These are phyloP conservation scores for Candida koratica DNA, from an alignment of 805 yeast species.

Conservation along the genomic window DNA sequence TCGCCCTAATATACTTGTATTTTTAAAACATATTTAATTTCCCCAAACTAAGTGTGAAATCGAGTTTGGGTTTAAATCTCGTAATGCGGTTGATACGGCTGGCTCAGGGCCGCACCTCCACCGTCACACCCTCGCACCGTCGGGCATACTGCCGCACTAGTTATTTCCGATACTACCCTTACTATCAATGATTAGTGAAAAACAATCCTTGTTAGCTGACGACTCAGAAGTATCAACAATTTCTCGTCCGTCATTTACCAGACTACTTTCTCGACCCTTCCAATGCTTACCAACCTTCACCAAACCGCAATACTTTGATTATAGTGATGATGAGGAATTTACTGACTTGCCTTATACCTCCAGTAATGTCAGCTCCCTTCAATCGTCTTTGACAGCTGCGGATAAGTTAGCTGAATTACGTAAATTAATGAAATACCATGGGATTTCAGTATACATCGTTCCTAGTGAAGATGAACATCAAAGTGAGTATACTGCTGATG, in stretches of 20 bases:
- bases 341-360: slow-evolving; percentile 25
- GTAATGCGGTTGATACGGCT: no score
- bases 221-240: slow-evolving; percentile 19
- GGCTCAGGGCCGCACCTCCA: no score
- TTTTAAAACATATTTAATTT: no score
- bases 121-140: no score
- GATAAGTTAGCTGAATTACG: slow-evolving; percentile 60
- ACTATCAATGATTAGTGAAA: slow-evolving; percentile 16
- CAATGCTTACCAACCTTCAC: slow-evolving; percentile 21
- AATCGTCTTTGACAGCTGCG: slow-evolving; percentile 43
- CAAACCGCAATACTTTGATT: slow-evolving; percentile 4
- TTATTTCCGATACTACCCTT: no score
- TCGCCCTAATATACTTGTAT: no score
- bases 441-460: slow-evolving; percentile 68
- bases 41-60: no score
- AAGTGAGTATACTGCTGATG: slow-evolving; percentile 78
- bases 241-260: slow-evolving; percentile 17
- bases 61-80: no score
- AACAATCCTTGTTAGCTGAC: slow-evolving; percentile 13
- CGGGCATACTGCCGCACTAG: no score
- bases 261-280: slow-evolving; percentile 21
- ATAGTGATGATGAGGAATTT: slow-evolving; percentile 14
- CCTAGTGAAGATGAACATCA: slow-evolving; percentile 94
- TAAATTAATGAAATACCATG: slow-evolving; percentile 55
- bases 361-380: slow-evolving; percentile 2